Percentiles rank a stretch among this genome's conserved stretches.
These are phyloP conservation scores for Leccinum uliginosum DNA, from an alignment of 768 basidiomycete species.

Conservation along the genomic window DNA sequence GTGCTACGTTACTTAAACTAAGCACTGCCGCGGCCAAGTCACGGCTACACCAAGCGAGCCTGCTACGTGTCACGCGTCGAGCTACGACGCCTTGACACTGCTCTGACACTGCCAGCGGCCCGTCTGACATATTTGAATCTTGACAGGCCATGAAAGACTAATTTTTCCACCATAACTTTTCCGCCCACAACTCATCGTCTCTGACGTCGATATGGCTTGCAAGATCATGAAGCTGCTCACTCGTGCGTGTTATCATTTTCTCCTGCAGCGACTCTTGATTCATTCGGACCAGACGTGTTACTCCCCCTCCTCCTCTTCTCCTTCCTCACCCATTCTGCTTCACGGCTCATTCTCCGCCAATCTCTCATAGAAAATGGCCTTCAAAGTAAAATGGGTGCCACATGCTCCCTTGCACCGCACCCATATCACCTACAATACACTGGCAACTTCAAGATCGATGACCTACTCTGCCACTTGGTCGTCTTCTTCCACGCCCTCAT, in stretches of 20 bases:
- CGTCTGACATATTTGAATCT: background rate
- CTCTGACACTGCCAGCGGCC: too few species aligned
- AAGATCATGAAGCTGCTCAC: constrained; percentile 5
- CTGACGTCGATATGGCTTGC: background rate
- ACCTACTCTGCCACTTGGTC: constrained; percentile 40
- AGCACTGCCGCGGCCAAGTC: too few species aligned
- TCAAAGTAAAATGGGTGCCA: constrained; percentile 18
- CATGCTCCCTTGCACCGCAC: constrained; percentile 28
- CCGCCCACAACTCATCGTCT: constrained; percentile 10
- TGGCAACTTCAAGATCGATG: constrained; percentile 33
- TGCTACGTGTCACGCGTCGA: too few species aligned
- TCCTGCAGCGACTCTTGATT: background rate
- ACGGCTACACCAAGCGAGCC: too few species aligned
- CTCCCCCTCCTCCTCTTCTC: constrained; percentile 20
- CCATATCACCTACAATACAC: constrained; percentile 41
- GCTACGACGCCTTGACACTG: too few species aligned
- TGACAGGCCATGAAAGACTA: background rate
- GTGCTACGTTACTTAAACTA: too few species aligned
- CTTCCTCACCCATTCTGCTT: constrained; percentile 9
- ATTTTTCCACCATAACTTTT: constrained; percentile 11
- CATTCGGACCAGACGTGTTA: constrained; percentile 6
- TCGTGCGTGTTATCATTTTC: background rate
- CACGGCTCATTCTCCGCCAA: constrained; percentile 10
- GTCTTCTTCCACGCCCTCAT: constrained; percentile 40
- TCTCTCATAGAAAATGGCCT: constrained; percentile 13